A percentile compares a stretch with the other conserved stretches of the same genome.
phyloP scores from a whole-genome alignment of 1,284 basidiomycete genomes.

The Tilletia indica region DNA sequence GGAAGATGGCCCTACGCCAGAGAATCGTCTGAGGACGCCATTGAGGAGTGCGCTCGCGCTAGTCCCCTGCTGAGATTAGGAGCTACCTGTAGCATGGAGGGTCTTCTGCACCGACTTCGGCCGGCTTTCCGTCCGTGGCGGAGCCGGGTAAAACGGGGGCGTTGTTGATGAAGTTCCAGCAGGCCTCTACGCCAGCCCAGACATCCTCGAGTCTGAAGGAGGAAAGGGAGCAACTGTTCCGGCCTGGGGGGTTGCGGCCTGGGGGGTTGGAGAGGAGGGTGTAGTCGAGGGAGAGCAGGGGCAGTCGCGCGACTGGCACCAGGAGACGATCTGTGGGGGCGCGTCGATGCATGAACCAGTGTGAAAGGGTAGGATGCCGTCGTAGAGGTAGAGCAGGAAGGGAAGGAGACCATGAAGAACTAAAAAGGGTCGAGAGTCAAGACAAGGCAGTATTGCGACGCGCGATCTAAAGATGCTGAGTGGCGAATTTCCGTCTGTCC shows the following conservation, averaged over 20 bases:
- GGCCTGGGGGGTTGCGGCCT: too few relatives aligned
- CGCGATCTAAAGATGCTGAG: too few relatives aligned
- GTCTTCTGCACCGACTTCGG: too few relatives aligned
- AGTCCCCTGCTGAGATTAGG: too few relatives aligned
- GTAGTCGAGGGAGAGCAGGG: conserved; percentile 16
- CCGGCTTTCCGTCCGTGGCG: too few relatives aligned
- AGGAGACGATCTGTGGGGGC: background rate
- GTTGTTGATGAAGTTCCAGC: conserved; percentile 15
- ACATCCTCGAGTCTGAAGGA: background rate
- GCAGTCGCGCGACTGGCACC: conserved; percentile 8
- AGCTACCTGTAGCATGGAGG: too few relatives aligned
- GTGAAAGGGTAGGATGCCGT: conserved; percentile 17
- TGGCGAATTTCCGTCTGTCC: too few relatives aligned
- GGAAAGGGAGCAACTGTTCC: background rate
- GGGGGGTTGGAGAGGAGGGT: conserved; percentile 6
- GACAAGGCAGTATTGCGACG: too few relatives aligned
- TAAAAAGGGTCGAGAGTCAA: conserved; percentile 23
- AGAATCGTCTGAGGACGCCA: conserved; percentile 10
- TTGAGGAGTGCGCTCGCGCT: background rate
- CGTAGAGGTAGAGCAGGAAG: conserved; percentile 9
- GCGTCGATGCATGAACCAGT: conserved; percentile 11
- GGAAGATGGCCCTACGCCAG: background rate
- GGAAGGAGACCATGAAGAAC: background rate
- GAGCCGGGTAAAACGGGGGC: background rate
- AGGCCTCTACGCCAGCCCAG: conserved; percentile 6